Base-by-base conservation (phyloP, 1,284 basidiomycete genomes). In the Fomes fomentarius region DNA sequence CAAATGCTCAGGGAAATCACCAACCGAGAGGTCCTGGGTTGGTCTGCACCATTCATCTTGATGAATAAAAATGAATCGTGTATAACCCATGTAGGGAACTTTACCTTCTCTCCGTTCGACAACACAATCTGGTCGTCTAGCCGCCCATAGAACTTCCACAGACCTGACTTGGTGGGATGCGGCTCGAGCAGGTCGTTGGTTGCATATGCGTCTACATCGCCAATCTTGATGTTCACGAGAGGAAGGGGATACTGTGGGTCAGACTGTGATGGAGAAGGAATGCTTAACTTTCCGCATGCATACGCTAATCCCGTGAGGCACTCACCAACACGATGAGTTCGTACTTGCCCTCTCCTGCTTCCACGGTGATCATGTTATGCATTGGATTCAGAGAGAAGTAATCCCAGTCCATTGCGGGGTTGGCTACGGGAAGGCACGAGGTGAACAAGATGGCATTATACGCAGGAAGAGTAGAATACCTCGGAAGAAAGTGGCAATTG, bases 121-220 rank as follows among this genome's bases (percentile, higher is more conserved):
- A 64, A 55, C 51, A 65, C 62, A 33, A 66, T 61, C 55, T 80
- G 79, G 54, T 81, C 79, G 55, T 82, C 79, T 2, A 66, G 62
- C 4, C 80, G 70, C 2, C 80, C 80, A 33, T 70, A 68, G 22
- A 79, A 66, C 51, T 69, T 74, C 74, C 74, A 82, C 9, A 67
- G 65, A 15, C 71, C 71, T 4, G 68, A 63, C 37, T 71, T 72
- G 0, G 69, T 71, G 2, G 78, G 76, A 58, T 82, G 80, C 6
- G 69, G 75, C 4, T 67, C 55, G 10, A 79, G 63, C 15, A 81
- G 62, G 57, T 82, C 80, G n/a, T 65, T 72, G 0, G 75, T 72
- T 1, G 62, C 63, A 44, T 66, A 74, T 3, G 61, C 73, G 19
- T 58, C 54, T 2, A 43, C 38, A 0, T 68, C 70, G 39, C 70